phyloP scores from a whole-genome alignment of 2,329 filamentous ascomycete species.

The Seiridium unicorne region DNA sequence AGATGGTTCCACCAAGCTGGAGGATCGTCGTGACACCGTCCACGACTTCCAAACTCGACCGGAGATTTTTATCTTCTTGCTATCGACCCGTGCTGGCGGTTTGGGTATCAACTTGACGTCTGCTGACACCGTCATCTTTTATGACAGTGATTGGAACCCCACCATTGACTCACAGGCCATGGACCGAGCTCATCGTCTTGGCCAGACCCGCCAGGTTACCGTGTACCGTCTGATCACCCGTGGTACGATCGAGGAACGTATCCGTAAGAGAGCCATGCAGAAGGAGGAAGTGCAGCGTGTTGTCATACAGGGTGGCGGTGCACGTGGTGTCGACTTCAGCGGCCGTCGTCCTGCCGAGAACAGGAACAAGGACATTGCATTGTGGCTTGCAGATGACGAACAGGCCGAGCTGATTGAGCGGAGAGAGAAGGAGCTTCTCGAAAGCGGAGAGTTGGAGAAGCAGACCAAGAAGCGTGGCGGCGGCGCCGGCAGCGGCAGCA shows the following conservation, averaged over 20 bases:
- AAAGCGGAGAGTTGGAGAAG: constrained; percentile 67
- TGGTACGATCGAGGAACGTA: constrained; percentile 96
- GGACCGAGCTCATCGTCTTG: constrained; percentile 97
- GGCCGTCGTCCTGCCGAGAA: constrained; percentile 84
- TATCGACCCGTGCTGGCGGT: constrained; percentile 95
- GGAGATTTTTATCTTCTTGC: constrained; percentile 94
- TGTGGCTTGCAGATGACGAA: constrained; percentile 98
- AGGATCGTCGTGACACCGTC: constrained; percentile 94
- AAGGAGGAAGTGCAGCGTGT: constrained; percentile 99
- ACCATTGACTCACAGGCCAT: constrained; percentile 98
- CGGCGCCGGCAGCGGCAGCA: background rate
- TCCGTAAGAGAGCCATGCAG: constrained; percentile 92
- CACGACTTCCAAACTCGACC: constrained; percentile 92
- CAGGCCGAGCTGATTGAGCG: constrained; percentile 92
- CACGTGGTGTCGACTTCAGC: constrained; percentile 92
- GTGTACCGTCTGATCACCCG: constrained; percentile 97
- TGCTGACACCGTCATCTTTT: constrained; percentile 98
- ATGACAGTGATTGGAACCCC: constrained; percentile 99
- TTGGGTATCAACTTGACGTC: constrained; percentile 96
- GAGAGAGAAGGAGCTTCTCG: constrained; percentile 82
- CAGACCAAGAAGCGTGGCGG: constrained; percentile 58
- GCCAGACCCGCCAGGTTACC: constrained; percentile 92
- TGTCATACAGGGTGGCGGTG: constrained; percentile 87
- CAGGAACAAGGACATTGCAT: constrained; percentile 94
- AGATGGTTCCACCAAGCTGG: constrained; percentile 94